These are phyloP conservation scores for Ensete glaucum DNA, from an alignment of 176 grass and related monocot genomes.

Conservation along the genomic window DNA sequence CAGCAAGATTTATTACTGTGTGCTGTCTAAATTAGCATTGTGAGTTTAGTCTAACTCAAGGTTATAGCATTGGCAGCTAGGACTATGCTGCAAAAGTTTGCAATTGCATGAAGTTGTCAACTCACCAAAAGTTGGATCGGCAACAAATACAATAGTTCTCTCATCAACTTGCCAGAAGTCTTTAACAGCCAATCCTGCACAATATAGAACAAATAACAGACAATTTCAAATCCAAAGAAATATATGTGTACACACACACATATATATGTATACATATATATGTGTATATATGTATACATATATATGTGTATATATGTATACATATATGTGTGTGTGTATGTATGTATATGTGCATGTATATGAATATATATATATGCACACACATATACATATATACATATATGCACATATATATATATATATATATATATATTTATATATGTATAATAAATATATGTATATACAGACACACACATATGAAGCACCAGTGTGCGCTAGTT, in stretches of 20 bases:
- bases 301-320: no score
- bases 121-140: conserved; percentile 86
- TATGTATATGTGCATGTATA: no score
- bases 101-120: neutral
- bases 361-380: no score
- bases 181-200: conserved; percentile 82
- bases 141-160: conserved; percentile 75
- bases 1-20: neutral
- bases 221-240: neutral
- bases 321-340: no score
- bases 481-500: neutral
- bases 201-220: neutral
- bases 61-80: neutral
- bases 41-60: neutral
- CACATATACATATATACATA: no score
- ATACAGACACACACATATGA: neutral
- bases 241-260: no score
- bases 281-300: no score
- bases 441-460: no score
- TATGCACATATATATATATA: no score
- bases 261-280: no score
- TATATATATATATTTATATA: no score
- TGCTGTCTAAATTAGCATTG: neutral
- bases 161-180: conserved; percentile 97
- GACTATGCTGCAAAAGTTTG: neutral